phyloP scores from a whole-genome alignment of 2,329 filamentous ascomycete species.

The Hymenoscyphus repandus region DNA sequence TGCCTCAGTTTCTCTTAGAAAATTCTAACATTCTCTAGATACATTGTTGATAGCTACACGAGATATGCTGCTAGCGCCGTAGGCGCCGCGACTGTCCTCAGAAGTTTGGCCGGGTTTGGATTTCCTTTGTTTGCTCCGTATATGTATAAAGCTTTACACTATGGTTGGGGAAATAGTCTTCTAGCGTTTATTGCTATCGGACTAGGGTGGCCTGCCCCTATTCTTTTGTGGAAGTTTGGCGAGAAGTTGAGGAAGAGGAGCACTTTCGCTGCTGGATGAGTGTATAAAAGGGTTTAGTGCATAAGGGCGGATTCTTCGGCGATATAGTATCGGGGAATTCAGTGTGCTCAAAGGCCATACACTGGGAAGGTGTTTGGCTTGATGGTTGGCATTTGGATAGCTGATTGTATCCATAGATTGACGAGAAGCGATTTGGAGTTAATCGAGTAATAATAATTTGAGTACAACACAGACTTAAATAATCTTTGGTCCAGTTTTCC shows the following conservation, averaged over 20 bases:
- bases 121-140: slow-evolving; percentile 17
- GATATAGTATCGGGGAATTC: too few relatives aligned
- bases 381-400: too few relatives aligned
- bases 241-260: slow-evolving; percentile 34
- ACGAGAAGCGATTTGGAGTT: too few relatives aligned
- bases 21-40: slow-evolving; percentile 60
- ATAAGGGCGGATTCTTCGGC: too few relatives aligned
- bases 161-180: slow-evolving; percentile 41
- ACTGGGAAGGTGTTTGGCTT: too few relatives aligned
- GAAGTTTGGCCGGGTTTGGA: slow-evolving; percentile 19
- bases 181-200: slow-evolving; percentile 44
- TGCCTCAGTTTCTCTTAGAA: slow-evolving; percentile 75
- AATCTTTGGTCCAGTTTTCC: too few relatives aligned
- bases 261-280: slow-evolving; percentile 29
- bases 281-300: too few relatives aligned
- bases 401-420: too few relatives aligned
- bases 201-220: slow-evolving; percentile 43
- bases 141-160: slow-evolving; percentile 30
- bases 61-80: slow-evolving; percentile 32
- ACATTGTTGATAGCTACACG: slow-evolving; percentile 44
- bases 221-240: slow-evolving; percentile 36
- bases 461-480: too few relatives aligned
- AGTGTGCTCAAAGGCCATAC: too few relatives aligned
- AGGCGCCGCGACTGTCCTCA: slow-evolving; percentile 28
- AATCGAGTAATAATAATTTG: too few relatives aligned